These are phyloP conservation scores for Paradendryphiella salina DNA, from an alignment of 2,329 filamentous ascomycete species.

Conservation along the genomic window DNA sequence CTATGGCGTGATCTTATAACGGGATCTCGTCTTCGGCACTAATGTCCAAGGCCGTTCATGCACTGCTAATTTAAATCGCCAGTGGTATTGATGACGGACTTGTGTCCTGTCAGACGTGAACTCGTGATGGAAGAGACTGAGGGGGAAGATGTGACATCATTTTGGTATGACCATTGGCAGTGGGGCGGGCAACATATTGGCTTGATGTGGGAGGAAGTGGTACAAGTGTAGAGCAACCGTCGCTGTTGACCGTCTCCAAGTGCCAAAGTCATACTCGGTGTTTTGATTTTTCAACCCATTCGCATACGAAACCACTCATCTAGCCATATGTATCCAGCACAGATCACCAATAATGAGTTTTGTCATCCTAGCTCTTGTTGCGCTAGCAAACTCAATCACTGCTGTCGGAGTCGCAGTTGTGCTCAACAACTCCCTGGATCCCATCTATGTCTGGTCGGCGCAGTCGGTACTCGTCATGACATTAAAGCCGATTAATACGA, in stretches of 20 bases:
- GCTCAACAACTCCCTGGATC: slow-evolving; percentile 24
- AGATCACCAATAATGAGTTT: slow-evolving; percentile 20
- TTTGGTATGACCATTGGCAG: not conserved
- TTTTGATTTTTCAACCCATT: not conserved
- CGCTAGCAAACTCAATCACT: slow-evolving; percentile 21
- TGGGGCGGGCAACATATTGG: not conserved
- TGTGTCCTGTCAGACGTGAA: not conserved
- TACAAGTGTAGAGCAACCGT: not conserved
- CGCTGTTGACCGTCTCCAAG: not conserved
- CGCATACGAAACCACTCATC: not conserved
- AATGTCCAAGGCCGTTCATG: not conserved
- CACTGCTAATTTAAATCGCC: slow-evolving; percentile 5
- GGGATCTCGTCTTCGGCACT: too few relatives aligned
- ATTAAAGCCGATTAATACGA: slow-evolving; percentile 18
- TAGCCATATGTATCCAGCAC: not conserved
- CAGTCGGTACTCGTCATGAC: slow-evolving; percentile 19
- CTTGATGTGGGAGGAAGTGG: not conserved
- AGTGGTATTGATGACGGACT: not conserved
- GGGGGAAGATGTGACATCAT: not conserved
- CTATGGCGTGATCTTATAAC: too few relatives aligned
- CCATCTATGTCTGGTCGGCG: slow-evolving; percentile 32
- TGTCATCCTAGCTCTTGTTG: slow-evolving; percentile 12
- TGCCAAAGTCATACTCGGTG: not conserved
- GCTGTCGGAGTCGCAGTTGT: slow-evolving; percentile 35
- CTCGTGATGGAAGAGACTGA: not conserved